phyloP scores from a whole-genome alignment of 1,284 basidiomycete genomes.

The Ceratobasidium sp. region DNA sequence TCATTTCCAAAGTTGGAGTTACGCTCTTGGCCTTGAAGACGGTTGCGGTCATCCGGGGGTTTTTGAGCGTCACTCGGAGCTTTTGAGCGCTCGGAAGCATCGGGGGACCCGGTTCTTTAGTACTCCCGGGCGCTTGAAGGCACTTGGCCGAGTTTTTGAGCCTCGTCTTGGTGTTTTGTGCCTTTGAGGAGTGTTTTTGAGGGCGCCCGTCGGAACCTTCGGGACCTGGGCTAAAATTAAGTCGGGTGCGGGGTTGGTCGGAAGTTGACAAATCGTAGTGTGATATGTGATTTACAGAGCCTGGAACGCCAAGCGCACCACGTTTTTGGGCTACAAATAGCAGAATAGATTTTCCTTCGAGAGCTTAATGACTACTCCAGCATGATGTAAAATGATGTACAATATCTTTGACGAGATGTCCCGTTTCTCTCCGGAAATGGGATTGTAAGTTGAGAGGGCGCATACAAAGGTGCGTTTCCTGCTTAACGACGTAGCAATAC shows the following conservation, averaged over 20 bases:
- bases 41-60: too few species aligned
- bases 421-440: constrained; percentile 78
- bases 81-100: too few species aligned
- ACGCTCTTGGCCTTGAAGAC: too few species aligned
- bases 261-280: background rate
- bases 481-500: constrained; percentile 86
- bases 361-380: constrained; percentile 83
- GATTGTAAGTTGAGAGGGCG: constrained; percentile 92
- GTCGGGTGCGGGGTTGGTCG: background rate
- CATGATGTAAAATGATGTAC: constrained; percentile 71
- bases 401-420: constrained; percentile 2
- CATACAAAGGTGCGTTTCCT: constrained; percentile 84
- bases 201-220: background rate
- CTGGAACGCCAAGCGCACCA: constrained; percentile 91
- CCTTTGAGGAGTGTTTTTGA: too few species aligned
- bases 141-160: too few species aligned
- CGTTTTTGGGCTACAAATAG: constrained; percentile 72
- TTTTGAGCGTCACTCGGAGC: too few species aligned
- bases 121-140: too few species aligned
- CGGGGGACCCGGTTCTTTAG: too few species aligned
- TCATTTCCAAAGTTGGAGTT: too few species aligned
- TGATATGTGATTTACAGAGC: constrained; percentile 73
- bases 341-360: constrained; percentile 94
- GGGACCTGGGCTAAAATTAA: background rate
- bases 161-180: too few species aligned